Evolutionary conservation across 768 basidiomycete genomes (phyloP).

Genomic region (Boletus pseudo-olivaceus): DNA sequence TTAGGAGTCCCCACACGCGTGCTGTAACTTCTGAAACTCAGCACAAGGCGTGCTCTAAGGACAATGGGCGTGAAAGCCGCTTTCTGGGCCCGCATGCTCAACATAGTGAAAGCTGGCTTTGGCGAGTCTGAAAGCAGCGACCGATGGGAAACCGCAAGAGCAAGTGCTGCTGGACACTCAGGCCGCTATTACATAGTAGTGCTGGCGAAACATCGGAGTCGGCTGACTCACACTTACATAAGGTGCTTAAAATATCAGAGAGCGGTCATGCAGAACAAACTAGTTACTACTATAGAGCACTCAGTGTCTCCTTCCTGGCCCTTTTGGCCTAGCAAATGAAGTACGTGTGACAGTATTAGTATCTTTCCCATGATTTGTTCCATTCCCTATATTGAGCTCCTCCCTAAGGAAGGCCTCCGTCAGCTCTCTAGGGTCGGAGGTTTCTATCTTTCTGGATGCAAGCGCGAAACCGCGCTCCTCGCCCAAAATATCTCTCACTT

Average conservation of each 20-base stretch:
- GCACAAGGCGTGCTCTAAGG: constrained; percentile 14
- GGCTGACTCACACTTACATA: not conserved
- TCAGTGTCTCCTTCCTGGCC: constrained; percentile 56
- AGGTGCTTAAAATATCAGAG: not conserved
- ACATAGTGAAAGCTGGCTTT: constrained; percentile 18
- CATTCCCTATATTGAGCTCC: constrained; percentile 45
- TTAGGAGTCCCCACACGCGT: constrained; percentile 27
- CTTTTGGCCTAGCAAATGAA: constrained; percentile 67
- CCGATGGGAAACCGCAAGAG: not conserved
- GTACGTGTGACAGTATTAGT: constrained; percentile 18
- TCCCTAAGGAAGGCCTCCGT: constrained; percentile 57
- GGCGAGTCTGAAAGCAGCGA: not conserved
- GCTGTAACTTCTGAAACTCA: constrained; percentile 25
- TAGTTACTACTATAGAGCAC: too few species aligned
- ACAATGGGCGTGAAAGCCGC: constrained; percentile 15
- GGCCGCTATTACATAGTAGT: not conserved
- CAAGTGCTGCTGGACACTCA: not conserved
- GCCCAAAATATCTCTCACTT: constrained; percentile 51
- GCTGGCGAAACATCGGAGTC: constrained; percentile 15
- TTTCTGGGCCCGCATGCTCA: constrained; percentile 13
- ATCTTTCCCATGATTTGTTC: not conserved
- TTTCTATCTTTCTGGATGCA: constrained; percentile 70
- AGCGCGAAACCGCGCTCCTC: constrained; percentile 40
- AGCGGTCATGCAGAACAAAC: too few species aligned
- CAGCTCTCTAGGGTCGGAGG: constrained; percentile 73